Evolutionary conservation across 306 rosid genomes (phyloP).

Genomic region (Begonia masoniana): DNA sequence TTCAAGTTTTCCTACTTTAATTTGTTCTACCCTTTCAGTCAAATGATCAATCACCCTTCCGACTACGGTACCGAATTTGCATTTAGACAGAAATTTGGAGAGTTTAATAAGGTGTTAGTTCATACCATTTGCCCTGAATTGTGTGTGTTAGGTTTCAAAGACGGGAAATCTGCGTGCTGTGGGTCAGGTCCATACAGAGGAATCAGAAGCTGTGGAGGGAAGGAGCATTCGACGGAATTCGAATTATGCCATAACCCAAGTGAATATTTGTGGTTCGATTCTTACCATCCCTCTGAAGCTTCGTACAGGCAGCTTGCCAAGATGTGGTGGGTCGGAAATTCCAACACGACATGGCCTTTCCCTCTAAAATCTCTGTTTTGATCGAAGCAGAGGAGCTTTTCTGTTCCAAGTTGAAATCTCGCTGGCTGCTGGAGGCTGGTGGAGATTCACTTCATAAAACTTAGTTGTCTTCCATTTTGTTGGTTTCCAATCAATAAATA

Average conservation of each 20-base stretch:
- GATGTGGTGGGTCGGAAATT: background rate
- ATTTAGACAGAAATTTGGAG: too few relatives aligned
- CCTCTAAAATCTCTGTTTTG: background rate
- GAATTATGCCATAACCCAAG: background rate
- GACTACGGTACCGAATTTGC: too few relatives aligned
- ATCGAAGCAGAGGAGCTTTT: background rate
- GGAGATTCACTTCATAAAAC: too few relatives aligned
- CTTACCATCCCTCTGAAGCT: background rate
- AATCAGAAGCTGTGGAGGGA: background rate
- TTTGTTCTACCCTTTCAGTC: too few relatives aligned
- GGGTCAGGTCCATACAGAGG: background rate
- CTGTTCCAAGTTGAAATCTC: background rate
- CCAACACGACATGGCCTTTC: background rate
- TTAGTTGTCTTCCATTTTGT: too few relatives aligned
- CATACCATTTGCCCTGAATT: too few relatives aligned
- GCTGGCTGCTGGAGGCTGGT: too few relatives aligned
- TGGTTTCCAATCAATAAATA: too few relatives aligned
- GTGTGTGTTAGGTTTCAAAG: background rate
- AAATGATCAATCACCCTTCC: too few relatives aligned
- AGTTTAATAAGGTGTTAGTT: too few relatives aligned
- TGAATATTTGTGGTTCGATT: background rate
- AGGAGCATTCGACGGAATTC: background rate
- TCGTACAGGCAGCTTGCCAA: background rate
- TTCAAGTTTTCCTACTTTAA: too few relatives aligned
- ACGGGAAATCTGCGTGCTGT: slow-evolving; percentile 1